Evolutionary conservation across 2,329 filamentous ascomycete genomes (phyloP).

Genomic region (Microdochium nivale): DNA sequence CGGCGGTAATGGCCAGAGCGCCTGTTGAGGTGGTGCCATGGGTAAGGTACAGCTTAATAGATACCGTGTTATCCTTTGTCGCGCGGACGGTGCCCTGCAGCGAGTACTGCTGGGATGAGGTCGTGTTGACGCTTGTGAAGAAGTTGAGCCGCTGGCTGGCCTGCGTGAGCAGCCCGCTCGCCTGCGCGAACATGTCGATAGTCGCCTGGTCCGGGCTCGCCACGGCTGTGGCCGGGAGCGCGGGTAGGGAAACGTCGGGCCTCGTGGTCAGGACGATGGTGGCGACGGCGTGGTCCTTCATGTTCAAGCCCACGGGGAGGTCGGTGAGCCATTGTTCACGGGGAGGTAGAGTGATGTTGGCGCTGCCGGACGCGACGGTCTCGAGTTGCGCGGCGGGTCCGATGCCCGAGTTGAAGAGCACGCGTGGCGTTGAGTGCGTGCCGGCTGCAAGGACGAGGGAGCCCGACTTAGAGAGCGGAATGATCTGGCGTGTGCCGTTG

Average conservation of each 20-base stretch:
- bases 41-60: constrained; percentile 40
- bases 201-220: constrained; percentile 17
- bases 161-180: constrained; percentile 31
- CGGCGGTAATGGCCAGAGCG: constrained; percentile 28
- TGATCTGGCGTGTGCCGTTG: constrained; percentile 3
- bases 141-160: constrained; percentile 36
- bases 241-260: constrained; percentile 4
- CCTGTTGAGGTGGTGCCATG: constrained; percentile 39
- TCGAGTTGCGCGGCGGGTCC: constrained; percentile 2
- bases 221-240: constrained; percentile 10
- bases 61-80: constrained; percentile 29
- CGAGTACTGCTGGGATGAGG: constrained; percentile 23
- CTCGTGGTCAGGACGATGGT: constrained; percentile 9
- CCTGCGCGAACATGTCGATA: constrained; percentile 23
- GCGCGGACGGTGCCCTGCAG: constrained; percentile 37
- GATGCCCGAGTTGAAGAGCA: constrained; percentile 16
- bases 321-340: constrained; percentile 14
- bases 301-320: constrained; percentile 12
- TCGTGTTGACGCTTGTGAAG: constrained; percentile 33
- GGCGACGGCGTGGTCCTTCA: constrained; percentile 14
- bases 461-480: constrained; percentile 11
- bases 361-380: not conserved
- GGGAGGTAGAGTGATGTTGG: constrained; percentile 8
- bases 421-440: constrained; percentile 12
- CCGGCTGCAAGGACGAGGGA: constrained; percentile 12